Base-by-base conservation (phyloP, 495 filamentous ascomycete genomes). In the Tuber umbilicatum region DNA sequence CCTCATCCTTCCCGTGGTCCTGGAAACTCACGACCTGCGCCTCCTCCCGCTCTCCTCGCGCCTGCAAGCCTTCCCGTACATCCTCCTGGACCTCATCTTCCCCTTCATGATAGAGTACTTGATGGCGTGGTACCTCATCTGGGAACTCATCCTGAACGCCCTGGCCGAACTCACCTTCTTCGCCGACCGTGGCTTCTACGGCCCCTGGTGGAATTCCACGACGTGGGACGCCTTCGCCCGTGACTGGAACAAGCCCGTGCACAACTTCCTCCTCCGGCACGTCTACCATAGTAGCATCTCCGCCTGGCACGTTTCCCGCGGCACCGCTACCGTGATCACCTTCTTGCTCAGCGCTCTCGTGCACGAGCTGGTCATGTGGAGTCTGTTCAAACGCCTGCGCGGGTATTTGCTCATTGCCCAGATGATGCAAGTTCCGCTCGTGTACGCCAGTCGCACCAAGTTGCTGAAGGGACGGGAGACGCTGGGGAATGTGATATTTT, bases 141-240 rank as follows among this genome's bases (percentile, higher is more conserved):
- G 91, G 91, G 91, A 93, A 84, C 90, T 90, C 70, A 87, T 92
- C 70, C 88, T 93, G 71, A 93, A 93, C 84, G 87, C 91, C 50
- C 82, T 93, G 6, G 91, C 90, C 6, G 91, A 93, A 81, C 81
- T 93, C 71, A 92, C 90, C 1, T 83, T 84, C 50, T 93, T 93
- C 80, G 90, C 91, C n/a, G 91, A 93, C 81, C 89, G 91, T 68
- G 88, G 88, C 69, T 93, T 93, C 84, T 93, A 93, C 80, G 89
- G 88, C 50, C 89, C 89, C 76, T 94, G 91, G 91, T 89, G 89
- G 89, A 90, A 89, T 73, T 84, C 82, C 39, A 81, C 82, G 23
- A 83, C 83, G 17, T 84, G 85, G 78, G 78, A 84, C 69, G 19
- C 35, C 42, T 78, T 91, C 77, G 90, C 91, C 16, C 85, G 91